A percentile compares a stretch with the other conserved stretches of the same genome.
Conservation (phyloP, 768 basidiomycete species). For the Termitomyces sp. region DNA sequence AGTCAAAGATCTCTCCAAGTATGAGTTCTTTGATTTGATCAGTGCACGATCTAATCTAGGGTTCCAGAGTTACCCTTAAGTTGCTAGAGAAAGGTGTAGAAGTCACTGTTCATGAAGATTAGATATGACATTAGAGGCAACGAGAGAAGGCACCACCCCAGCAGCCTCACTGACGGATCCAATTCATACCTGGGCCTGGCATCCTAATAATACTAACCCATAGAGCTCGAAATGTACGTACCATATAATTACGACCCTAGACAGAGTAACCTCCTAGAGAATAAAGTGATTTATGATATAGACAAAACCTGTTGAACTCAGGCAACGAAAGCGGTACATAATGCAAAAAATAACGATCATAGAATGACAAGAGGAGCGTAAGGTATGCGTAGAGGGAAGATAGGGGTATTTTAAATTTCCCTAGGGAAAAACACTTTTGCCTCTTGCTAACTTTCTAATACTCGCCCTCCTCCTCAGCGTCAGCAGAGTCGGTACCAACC, state of each 20-base stretch:
- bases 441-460: conserved; percentile 34
- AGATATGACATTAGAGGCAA: conserved; percentile 5
- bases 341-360: conserved; percentile 11
- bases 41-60: background rate
- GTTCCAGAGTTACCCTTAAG: conserved; percentile 28
- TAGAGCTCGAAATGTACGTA: background rate
- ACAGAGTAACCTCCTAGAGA: background rate
- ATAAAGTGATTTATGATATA: conserved; percentile 8
- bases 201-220: background rate
- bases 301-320: conserved; percentile 5
- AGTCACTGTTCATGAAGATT: conserved; percentile 36
- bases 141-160: background rate
- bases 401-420: conserved; percentile 16
- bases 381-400: conserved; percentile 14
- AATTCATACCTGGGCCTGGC: background rate
- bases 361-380: conserved; percentile 8
- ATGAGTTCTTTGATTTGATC: conserved; percentile 14
- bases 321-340: conserved; percentile 9
- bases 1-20: conserved; percentile 71
- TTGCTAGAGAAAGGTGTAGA: conserved; percentile 38
- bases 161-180: background rate
- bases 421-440: conserved; percentile 11
- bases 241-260: background rate
- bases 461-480: conserved; percentile 63
- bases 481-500: conserved; percentile 75